phyloP scores from a whole-genome alignment of 1,284 basidiomycete genomes.

The Tylopilus sp. region DNA sequence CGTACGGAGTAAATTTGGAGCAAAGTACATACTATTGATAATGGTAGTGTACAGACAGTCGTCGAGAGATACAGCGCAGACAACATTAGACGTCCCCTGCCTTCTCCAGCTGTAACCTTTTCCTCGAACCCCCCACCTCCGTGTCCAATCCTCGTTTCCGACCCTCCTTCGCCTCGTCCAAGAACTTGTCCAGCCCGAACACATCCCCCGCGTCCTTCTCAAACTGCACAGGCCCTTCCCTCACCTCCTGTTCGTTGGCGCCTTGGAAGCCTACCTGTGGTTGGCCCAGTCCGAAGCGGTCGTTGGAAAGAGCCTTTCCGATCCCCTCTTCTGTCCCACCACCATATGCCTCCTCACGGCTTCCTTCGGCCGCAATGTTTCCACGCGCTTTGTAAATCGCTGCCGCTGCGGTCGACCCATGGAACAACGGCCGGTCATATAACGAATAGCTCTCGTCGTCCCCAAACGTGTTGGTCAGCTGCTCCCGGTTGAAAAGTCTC shows the following conservation, averaged over 20 bases:
- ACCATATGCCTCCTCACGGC: conserved; percentile 85
- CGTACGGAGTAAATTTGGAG: background rate
- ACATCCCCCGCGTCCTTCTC: conserved; percentile 96
- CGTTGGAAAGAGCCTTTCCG: conserved; percentile 82
- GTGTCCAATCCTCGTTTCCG: conserved; percentile 85
- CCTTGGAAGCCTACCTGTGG: conserved; percentile 87
- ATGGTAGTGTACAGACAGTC: background rate
- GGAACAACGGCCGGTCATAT: conserved; percentile 94
- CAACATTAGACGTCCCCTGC: conserved; percentile 52
- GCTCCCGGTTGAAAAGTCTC: conserved; percentile 95
- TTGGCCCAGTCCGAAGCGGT: conserved; percentile 90
- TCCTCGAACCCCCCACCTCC: conserved; percentile 62
- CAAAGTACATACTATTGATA: background rate
- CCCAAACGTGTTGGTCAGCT: conserved; percentile 74
- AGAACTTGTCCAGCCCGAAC: conserved; percentile 96
- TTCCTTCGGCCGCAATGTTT: conserved; percentile 62
- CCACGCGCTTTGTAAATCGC: conserved; percentile 96
- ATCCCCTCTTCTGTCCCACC: conserved; percentile 95
- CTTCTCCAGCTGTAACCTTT: conserved; percentile 67
- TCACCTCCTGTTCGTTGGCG: conserved; percentile 72
- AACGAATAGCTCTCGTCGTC: conserved; percentile 91
- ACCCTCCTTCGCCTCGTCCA: conserved; percentile 94
- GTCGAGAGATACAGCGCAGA: background rate
- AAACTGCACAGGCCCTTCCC: conserved; percentile 96
- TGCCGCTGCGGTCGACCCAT: conserved; percentile 91